Conservation (phyloP, 192 early-diverging fungal genomes). For the Coemansia sp. region DNA sequence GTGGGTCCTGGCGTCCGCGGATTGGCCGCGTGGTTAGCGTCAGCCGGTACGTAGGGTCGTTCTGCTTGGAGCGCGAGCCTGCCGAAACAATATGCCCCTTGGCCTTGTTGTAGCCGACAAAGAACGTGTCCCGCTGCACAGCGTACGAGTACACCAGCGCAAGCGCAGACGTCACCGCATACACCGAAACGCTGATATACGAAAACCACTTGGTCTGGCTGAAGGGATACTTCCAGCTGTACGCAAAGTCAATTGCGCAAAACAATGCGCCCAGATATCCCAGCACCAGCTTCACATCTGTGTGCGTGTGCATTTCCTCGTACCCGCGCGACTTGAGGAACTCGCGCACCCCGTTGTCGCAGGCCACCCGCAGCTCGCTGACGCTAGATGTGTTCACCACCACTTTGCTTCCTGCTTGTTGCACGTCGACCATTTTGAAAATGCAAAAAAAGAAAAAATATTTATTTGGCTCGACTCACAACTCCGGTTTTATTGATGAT, state of each 20-base stretch:
- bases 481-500: background rate
- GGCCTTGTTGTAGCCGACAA: constrained; percentile 61
- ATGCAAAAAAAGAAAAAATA: background rate
- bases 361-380: constrained; percentile 60
- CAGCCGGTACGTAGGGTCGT: constrained; percentile 58
- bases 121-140: constrained; percentile 67
- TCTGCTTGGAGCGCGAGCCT: constrained; percentile 51
- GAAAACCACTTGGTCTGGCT: constrained; percentile 62
- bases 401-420: constrained; percentile 12
- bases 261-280: constrained; percentile 75
- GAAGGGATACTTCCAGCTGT: constrained; percentile 68
- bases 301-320: constrained; percentile 74
- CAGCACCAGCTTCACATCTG: constrained; percentile 75
- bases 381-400: constrained; percentile 52
- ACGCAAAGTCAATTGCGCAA: constrained; percentile 68
- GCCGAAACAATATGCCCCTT: constrained; percentile 58
- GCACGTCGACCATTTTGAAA: constrained; percentile 3
- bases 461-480: no score
- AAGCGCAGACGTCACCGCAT: constrained; percentile 46
- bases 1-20: constrained; percentile 54
- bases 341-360: constrained; percentile 62
- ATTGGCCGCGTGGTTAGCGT: constrained; percentile 54
- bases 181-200: constrained; percentile 58
- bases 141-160: constrained; percentile 58
- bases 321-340: constrained; percentile 53